Evolutionary conservation across 164 flowering plant species (phyloP).

Genomic region (Tetracentron sinense): DNA sequence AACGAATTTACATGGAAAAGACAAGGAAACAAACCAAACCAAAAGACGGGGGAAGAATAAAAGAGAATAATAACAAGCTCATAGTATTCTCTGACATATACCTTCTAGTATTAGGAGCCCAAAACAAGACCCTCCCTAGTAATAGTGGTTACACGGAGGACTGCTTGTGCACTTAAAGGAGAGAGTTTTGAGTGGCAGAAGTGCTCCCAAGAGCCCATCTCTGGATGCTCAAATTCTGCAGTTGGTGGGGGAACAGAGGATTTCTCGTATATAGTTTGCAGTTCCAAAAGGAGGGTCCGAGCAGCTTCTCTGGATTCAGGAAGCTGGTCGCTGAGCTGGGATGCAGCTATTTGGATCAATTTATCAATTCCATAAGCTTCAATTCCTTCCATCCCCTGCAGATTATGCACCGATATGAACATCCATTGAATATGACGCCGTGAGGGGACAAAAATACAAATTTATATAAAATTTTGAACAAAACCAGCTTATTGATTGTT

Average conservation of each 20-base stretch:
- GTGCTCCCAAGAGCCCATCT: constrained; percentile 58
- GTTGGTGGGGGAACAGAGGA: constrained; percentile 23
- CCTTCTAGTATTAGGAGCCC: constrained; percentile 38
- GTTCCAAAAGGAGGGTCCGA: constrained; percentile 67
- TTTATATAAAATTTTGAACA: no score
- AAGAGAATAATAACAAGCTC: constrained; percentile 3
- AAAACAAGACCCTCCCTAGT: constrained; percentile 45
- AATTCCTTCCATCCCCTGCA: constrained; percentile 72
- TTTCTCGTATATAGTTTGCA: constrained; percentile 65
- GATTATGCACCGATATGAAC: constrained; percentile 5
- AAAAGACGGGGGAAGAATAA: background rate
- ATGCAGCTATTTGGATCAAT: constrained; percentile 69
- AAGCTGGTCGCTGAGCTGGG: constrained; percentile 87
- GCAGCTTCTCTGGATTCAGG: constrained; percentile 97
- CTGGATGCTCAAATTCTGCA: constrained; percentile 36
- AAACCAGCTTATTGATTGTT: no score
- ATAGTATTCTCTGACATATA: constrained; percentile 3
- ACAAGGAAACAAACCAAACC: constrained; percentile 11
- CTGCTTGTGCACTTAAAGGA: constrained; percentile 83
- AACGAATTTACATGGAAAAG: constrained; percentile 13
- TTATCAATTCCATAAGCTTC: constrained; percentile 68
- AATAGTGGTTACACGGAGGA: constrained; percentile 65
- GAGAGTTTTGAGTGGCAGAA: constrained; percentile 85
- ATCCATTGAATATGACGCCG: background rate
- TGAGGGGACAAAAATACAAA: no score